Evolutionary conservation across 2,329 filamentous ascomycete species (phyloP), one percentile per base, ranked within the genome.

Genomic region (Cordyceps tenuipes): DNA sequence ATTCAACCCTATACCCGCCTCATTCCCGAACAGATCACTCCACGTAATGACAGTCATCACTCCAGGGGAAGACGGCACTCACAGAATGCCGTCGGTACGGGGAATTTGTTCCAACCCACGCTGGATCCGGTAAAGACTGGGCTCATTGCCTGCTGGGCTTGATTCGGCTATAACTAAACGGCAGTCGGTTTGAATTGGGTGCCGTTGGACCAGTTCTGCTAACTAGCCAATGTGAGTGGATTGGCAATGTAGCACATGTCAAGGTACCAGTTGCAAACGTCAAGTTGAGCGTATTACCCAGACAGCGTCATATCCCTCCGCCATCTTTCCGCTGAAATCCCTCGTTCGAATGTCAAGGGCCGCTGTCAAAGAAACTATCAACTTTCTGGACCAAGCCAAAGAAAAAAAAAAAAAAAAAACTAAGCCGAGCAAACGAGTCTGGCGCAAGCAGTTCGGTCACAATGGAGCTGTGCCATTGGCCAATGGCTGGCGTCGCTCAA

Each of bases 401-500:
- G 19, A 43, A 29, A 17, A 15, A 41, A 41, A 36, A 15, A 39
- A 53, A 41, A n/a, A 29, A 29, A 17, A 53, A 53, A 29, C n/a
- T 29, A 34, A 36, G 34, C 34, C 34, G 34, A 36, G 34, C 31
- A 39, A 52, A 15, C 10, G 13, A 26, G 29, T 53, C 15, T 21
- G 19, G 34, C 36, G 8, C 50, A n/a, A 41, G 19, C 9, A 23
- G 7, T 29, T 43, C 41, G 41, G 48, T 19, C 50, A 48, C 46
- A 19, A 49, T 34, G 44, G 15, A 5, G 19, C 29, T 15, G 13
- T 21, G 39, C 17, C 46, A 61, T 61, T 61, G 59, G 47, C 59
- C 59, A 61, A 61, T 61, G 21, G 47, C 53, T 47, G 31, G 53
- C 39, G 23, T 46, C 47, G 59, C 49, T 57, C 46, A 52, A 52